Percentiles rank a stretch among this genome's conserved stretches.
Evolutionary conservation across 495 filamentous ascomycete genomes (phyloP).

Genomic region (Lophiotrema nucula): DNA sequence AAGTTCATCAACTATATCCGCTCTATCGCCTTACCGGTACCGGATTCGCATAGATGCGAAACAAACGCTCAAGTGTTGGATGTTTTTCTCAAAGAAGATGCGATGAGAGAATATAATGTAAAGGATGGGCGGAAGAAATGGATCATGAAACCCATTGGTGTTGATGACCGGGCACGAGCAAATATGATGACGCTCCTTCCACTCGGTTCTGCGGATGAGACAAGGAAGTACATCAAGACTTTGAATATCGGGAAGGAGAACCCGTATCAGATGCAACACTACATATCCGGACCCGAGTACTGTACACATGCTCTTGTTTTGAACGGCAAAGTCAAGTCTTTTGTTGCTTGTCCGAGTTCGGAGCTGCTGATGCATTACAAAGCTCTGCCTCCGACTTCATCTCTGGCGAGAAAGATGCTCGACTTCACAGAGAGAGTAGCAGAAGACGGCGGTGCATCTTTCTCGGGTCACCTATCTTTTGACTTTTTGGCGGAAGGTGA

Average conservation of each 20-base stretch:
- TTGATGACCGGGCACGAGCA: slow-evolving; percentile 47
- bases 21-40: slow-evolving; percentile 53
- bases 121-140: slow-evolving; percentile 46
- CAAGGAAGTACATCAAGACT: slow-evolving; percentile 27
- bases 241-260: background rate
- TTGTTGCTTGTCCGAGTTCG: slow-evolving; percentile 60
- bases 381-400: slow-evolving; percentile 52
- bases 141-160: slow-evolving; percentile 59
- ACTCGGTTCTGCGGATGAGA: slow-evolving; percentile 48
- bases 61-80: slow-evolving; percentile 55
- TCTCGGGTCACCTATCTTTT: slow-evolving; percentile 71
- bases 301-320: slow-evolving; percentile 67
- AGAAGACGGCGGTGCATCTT: slow-evolving; percentile 43
- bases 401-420: slow-evolving; percentile 58
- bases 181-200: slow-evolving; percentile 57
- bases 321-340: slow-evolving; percentile 57
- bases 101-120: background rate
- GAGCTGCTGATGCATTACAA: slow-evolving; percentile 63
- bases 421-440: slow-evolving; percentile 61
- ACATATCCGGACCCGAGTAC: slow-evolving; percentile 62
- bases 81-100: slow-evolving; percentile 43
- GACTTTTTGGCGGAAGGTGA: slow-evolving; percentile 60
- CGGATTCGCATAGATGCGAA: slow-evolving; percentile 56
- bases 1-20: slow-evolving; percentile 56
- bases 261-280: slow-evolving; percentile 60